phyloP scores from a whole-genome alignment of 768 basidiomycete species.

The Naganishia vaughanmartiniae region DNA sequence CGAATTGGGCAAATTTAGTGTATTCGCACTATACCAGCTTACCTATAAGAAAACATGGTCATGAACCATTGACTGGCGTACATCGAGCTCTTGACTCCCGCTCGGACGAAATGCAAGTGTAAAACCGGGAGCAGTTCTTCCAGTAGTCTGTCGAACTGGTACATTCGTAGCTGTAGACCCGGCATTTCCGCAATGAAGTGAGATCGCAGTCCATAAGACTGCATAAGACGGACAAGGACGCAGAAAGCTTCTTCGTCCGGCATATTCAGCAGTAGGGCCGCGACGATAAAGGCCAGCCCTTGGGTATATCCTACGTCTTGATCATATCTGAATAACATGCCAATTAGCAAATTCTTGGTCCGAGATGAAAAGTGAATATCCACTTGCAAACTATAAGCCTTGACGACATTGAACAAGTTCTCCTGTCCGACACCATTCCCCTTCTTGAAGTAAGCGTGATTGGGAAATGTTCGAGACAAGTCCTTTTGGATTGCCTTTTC shows the following conservation, averaged over 20 bases:
- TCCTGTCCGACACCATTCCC: constrained; percentile 94
- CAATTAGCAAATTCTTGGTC: not conserved
- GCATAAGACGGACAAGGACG: constrained; percentile 88
- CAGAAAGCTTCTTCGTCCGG: constrained; percentile 99
- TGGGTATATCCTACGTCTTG: constrained; percentile 96
- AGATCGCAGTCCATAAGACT: constrained; percentile 90
- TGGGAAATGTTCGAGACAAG: constrained; percentile 93
- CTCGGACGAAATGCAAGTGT: constrained; percentile 86
- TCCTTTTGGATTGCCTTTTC: constrained; percentile 94
- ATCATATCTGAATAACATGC: constrained; percentile 62
- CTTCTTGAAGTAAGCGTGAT: constrained; percentile 92
- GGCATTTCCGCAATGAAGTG: constrained; percentile 99
- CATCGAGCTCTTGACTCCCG: constrained; percentile 97
- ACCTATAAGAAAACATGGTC: constrained; percentile 94
- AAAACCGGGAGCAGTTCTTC: constrained; percentile 90
- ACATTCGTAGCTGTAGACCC: constrained; percentile 83
- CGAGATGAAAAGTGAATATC: not conserved
- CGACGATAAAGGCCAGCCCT: constrained; percentile 93
- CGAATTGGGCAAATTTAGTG: not conserved
- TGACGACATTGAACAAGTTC: constrained; percentile 94
- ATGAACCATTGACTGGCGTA: constrained; percentile 98
- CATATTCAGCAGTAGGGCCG: constrained; percentile 95
- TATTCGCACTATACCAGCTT: constrained; percentile 37
- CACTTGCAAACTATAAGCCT: constrained; percentile 87
- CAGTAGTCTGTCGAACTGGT: constrained; percentile 86